These are phyloP conservation scores for Leishmania braziliensis DNA, from an alignment of 208 protist genomes.

Conservation along the genomic window DNA sequence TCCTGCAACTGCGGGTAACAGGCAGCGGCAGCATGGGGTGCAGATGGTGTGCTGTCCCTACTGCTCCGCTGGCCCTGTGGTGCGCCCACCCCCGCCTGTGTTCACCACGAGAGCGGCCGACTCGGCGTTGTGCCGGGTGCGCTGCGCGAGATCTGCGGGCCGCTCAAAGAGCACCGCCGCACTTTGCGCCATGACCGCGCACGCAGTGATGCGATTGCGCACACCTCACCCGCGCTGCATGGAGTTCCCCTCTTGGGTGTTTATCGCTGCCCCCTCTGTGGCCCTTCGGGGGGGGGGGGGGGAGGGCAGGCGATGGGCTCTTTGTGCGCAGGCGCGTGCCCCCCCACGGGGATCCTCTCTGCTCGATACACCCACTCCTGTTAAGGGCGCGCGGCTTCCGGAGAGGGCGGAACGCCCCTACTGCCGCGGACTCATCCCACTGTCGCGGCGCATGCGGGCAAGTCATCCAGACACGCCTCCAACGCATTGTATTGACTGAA, in stretches of 20 bases:
- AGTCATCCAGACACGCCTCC: neutral
- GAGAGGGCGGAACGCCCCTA: neutral
- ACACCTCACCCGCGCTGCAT: neutral
- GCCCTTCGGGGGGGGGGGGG: neutral
- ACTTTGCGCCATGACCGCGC: neutral
- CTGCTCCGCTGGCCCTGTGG: neutral
- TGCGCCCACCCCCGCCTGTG: neutral
- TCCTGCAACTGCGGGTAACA: neutral
- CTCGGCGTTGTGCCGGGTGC: neutral
- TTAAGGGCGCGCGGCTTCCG: neutral
- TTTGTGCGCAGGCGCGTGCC: neutral
- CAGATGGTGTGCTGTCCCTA: neutral
- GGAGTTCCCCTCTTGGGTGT: neutral
- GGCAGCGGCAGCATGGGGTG: neutral
- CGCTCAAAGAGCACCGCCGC: neutral
- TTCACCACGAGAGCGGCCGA: neutral
- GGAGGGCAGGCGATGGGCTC: neutral
- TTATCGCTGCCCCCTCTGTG: neutral
- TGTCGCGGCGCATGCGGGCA: neutral
- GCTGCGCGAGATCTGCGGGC: neutral
- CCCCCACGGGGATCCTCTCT: neutral
- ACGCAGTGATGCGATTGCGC: neutral
- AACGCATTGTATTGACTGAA: too few species aligned
- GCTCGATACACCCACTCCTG: neutral
- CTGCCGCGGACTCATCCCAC: neutral